These are phyloP conservation scores for Saccharomycopsis fodiens DNA, from an alignment of 805 yeast species.

Conservation along the genomic window DNA sequence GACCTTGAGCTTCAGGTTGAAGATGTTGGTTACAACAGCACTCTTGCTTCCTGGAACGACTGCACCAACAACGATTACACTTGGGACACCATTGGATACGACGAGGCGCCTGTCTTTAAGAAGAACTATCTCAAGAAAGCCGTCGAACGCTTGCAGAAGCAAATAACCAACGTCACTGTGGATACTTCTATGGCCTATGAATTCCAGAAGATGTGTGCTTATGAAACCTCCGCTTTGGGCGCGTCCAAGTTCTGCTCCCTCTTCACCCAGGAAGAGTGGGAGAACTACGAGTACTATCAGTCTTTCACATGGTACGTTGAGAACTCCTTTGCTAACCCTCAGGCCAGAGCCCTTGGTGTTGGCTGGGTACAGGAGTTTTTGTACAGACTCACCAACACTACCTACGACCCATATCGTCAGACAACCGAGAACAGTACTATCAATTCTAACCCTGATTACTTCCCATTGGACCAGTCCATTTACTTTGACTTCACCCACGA, in stretches of 20 bases:
- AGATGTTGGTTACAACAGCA: slow-evolving; percentile 22
- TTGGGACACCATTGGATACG: slow-evolving; percentile 8
- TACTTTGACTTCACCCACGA: slow-evolving; percentile 75
- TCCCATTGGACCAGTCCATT: slow-evolving; percentile 40
- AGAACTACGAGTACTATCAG: slow-evolving; percentile 50
- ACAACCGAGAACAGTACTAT: slow-evolving; percentile 40
- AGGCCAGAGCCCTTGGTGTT: slow-evolving; percentile 53
- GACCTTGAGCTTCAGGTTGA: slow-evolving; percentile 21
- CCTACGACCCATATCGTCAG: slow-evolving; percentile 40
- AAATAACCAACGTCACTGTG: slow-evolving; percentile 48
- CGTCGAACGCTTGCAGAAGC: slow-evolving; percentile 44
- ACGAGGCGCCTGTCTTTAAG: slow-evolving; percentile 3
- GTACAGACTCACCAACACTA: slow-evolving; percentile 39
- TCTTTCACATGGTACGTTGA: slow-evolving; percentile 56
- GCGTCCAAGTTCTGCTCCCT: slow-evolving; percentile 57
- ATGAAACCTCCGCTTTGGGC: slow-evolving; percentile 65
- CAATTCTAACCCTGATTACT: slow-evolving; percentile 24
- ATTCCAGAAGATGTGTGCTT: slow-evolving; percentile 62
- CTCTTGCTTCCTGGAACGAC: slow-evolving; percentile 19
- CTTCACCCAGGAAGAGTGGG: slow-evolving; percentile 61
- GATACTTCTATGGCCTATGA: slow-evolving; percentile 43
- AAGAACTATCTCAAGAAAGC: slow-evolving; percentile 41
- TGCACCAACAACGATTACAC: slow-evolving; percentile 19
- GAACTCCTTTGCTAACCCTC: slow-evolving; percentile 55
- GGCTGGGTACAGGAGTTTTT: slow-evolving; percentile 39